phyloP scores from a whole-genome alignment of 768 basidiomycete species.

The Suillus placidus region DNA sequence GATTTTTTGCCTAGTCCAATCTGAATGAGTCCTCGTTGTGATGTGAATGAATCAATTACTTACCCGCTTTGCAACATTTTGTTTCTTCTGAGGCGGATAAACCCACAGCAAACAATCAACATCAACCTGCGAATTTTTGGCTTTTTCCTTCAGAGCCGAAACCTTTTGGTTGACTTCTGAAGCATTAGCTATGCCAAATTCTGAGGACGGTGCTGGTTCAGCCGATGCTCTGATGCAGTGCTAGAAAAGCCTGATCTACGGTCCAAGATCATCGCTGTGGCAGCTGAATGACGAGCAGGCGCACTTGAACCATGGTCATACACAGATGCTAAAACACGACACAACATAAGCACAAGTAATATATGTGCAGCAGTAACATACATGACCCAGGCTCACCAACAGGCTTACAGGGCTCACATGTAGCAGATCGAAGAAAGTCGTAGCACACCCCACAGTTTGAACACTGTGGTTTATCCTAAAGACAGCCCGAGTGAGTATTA shows the following conservation, averaged over 20 bases:
- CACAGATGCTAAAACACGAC: not conserved
- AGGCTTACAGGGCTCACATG: not conserved
- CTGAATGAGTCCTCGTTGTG: not conserved
- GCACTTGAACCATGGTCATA: not conserved
- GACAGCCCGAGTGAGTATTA: not conserved
- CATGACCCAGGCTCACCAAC: no score
- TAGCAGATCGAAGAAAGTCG: not conserved
- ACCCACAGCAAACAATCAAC: not conserved
- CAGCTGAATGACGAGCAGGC: not conserved
- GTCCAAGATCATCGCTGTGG: no score
- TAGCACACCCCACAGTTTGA: not conserved
- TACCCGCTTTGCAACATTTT: not conserved
- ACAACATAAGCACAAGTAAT: not conserved
- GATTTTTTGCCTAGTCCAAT: not conserved
- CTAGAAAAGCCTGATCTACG: not conserved
- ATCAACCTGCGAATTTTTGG: not conserved
- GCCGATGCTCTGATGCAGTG: not conserved
- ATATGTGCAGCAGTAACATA: no score
- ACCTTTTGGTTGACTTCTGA: not conserved
- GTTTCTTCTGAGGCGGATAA: not conserved
- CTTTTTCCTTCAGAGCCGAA: not conserved
- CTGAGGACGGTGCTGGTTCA: not conserved
- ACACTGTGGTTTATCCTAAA: not conserved
- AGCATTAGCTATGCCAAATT: not conserved
- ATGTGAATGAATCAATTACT: not conserved